Conservation (phyloP, 495 filamentous ascomycete species). For the Penicillium silybi region DNA sequence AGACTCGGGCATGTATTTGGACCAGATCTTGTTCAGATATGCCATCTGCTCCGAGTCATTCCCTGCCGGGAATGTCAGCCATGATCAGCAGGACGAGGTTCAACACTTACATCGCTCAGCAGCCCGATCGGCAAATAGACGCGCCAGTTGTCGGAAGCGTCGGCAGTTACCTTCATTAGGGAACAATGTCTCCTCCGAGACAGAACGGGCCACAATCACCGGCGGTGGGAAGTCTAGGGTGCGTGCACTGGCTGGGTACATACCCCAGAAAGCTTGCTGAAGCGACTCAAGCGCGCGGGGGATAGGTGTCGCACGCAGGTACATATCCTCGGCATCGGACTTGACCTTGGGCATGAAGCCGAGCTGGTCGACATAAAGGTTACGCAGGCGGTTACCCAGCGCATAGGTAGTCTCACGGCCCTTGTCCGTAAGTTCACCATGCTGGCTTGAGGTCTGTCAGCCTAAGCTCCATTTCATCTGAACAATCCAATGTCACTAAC, state of each 20-base stretch:
- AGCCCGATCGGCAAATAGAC: constrained; percentile 77
- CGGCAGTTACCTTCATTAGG: constrained; percentile 86
- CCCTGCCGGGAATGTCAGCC: constrained; percentile 34
- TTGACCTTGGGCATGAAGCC: constrained; percentile 73
- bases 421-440: constrained; percentile 83
- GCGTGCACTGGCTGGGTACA: constrained; percentile 75
- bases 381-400: constrained; percentile 72
- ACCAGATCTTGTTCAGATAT: constrained; percentile 69
- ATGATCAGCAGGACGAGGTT: not conserved
- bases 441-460: constrained; percentile 47
- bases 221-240: constrained; percentile 62
- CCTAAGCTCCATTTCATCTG: not conserved
- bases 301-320: constrained; percentile 81
- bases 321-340: constrained; percentile 64
- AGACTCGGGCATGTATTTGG: constrained; percentile 79
- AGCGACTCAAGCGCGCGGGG: constrained; percentile 82
- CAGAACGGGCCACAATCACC: constrained; percentile 68
- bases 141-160: constrained; percentile 73
- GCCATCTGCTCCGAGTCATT: constrained; percentile 79
- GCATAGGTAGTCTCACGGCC: constrained; percentile 80
- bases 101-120: constrained; percentile 60
- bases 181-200: constrained; percentile 83
- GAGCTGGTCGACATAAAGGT: constrained; percentile 86
- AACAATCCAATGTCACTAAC: constrained; percentile 23
- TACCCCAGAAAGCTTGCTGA: constrained; percentile 82